These are phyloP conservation scores for Lactarius quietus DNA, from an alignment of 768 basidiomycete species.

Conservation along the genomic window DNA sequence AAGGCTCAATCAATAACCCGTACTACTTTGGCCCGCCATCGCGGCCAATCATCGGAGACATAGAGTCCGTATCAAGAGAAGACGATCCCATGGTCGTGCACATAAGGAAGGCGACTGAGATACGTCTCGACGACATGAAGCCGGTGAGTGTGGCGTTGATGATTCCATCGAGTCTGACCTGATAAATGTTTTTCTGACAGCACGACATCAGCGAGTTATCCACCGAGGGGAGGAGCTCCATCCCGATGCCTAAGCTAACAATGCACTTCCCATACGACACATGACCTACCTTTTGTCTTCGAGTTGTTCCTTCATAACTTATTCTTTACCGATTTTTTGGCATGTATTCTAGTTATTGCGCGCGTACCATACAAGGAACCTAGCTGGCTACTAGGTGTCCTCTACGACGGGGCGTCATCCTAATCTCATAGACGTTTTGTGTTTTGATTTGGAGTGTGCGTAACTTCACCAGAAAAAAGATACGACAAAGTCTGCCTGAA, in stretches of 20 bases:
- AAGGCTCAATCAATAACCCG: conserved; percentile 1
- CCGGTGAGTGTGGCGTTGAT: neutral
- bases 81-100: neutral
- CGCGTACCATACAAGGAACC: neutral
- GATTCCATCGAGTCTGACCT: neutral
- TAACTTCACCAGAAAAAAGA: neutral
- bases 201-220: neutral
- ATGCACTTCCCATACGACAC: neutral
- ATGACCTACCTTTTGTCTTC: neutral
- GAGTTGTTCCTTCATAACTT: neutral
- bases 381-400: neutral
- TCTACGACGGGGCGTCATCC: neutral
- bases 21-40: neutral
- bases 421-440: neutral
- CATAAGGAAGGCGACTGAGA: conserved; percentile 7
- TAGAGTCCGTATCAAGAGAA: neutral
- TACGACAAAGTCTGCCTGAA: neutral
- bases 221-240: neutral
- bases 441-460: neutral
- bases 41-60: neutral
- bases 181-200: neutral
- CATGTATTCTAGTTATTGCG: neutral
- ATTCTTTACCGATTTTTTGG: neutral
- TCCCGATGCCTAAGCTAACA: neutral
- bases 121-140: neutral